These are phyloP conservation scores for Houttuynia cordata DNA, from an alignment of 164 flowering plant species.

Conservation along the genomic window DNA sequence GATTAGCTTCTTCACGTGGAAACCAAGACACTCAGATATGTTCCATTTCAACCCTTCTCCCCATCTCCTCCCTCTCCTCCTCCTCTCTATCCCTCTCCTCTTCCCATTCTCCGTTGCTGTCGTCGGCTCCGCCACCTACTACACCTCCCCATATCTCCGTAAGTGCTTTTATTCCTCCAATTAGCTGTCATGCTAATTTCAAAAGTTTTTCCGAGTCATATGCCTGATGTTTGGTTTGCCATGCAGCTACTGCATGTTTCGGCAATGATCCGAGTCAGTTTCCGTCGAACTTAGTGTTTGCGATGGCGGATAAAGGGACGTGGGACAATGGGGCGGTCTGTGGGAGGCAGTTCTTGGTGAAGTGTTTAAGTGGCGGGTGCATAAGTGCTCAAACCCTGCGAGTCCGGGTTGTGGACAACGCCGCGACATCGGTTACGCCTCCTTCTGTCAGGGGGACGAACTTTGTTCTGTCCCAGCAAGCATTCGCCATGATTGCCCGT, in stretches of 20 bases:
- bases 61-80: too few species aligned
- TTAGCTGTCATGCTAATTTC: too few species aligned
- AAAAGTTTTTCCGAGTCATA: too few species aligned
- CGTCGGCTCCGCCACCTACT: constrained; percentile 42
- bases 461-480: too few species aligned
- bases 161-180: constrained; percentile 11
- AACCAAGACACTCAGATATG: not conserved
- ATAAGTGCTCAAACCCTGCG: too few species aligned
- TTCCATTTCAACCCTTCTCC: not conserved
- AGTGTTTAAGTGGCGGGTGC: constrained; percentile 49
- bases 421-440: too few species aligned
- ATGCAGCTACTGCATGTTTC: constrained; percentile 24
- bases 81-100: not conserved
- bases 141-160: constrained; percentile 48
- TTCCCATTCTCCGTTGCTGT: constrained; percentile 20
- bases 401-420: too few species aligned
- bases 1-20: too few species aligned
- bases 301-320: constrained; percentile 46
- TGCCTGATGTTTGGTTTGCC: not conserved
- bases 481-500: too few species aligned
- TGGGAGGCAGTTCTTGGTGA: constrained; percentile 49
- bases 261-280: constrained; percentile 31
- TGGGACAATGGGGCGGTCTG: constrained; percentile 73
- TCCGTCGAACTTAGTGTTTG: constrained; percentile 47
- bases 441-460: too few species aligned